Percentiles rank a stretch among this genome's conserved stretches.
Conservation (phyloP, 441 rosid genomes). For the Flueggea neowawraea region DNA sequence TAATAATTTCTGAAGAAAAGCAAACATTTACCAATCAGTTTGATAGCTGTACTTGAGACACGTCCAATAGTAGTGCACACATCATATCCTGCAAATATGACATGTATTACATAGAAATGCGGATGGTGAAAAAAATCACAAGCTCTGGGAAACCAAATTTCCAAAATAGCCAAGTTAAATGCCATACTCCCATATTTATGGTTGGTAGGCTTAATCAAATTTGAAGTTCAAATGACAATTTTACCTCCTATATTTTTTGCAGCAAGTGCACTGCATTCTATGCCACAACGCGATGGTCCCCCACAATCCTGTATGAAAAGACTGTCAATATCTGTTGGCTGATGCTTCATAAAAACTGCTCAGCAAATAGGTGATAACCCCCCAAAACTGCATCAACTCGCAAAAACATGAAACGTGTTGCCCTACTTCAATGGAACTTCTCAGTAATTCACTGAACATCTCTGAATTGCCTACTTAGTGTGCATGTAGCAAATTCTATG, state of each 20-base stretch:
- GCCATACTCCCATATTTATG: too few species aligned
- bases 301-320: conserved; percentile 62
- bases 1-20: neutral
- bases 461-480: neutral
- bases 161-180: too few species aligned
- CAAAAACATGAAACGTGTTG: neutral
- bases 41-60: conserved; percentile 42
- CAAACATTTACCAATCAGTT: conserved; percentile 50
- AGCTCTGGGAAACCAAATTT: too few species aligned
- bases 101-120: conserved; percentile 1
- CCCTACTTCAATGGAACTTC: neutral
- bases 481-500: too few species aligned
- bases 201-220: too few species aligned
- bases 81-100: conserved; percentile 63
- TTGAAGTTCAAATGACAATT: conserved; percentile 1
- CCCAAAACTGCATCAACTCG: conserved; percentile 1
- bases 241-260: conserved; percentile 59
- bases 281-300: conserved; percentile 77
- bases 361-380: neutral
- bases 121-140: too few species aligned
- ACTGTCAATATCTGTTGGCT: conserved; percentile 4
- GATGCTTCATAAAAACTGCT: neutral
- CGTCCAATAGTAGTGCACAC: conserved; percentile 80
- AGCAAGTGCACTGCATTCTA: conserved; percentile 75
- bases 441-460: conserved; percentile 1